A percentile compares a stretch with the other conserved stretches of the same genome.
Conservation (phyloP, 345 rosid species). For the Syzygium aqueum region DNA sequence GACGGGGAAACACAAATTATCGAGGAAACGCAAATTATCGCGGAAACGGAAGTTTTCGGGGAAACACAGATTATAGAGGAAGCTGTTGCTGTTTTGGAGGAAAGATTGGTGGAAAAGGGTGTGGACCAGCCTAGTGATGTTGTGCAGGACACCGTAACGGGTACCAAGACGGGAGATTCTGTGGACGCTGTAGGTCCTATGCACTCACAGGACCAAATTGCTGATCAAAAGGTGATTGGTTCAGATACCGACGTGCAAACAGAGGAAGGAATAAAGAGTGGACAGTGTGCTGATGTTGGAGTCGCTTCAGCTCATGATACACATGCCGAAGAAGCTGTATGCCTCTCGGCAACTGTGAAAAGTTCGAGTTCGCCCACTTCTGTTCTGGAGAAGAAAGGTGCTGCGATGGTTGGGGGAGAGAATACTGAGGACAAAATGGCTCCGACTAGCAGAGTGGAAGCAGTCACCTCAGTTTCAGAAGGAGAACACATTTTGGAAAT, state of each 20-base stretch:
- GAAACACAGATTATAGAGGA: background rate
- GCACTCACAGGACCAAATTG: background rate
- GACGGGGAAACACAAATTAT: background rate
- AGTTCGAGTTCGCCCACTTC: background rate
- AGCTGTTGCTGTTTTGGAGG: background rate
- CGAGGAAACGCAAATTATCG: background rate
- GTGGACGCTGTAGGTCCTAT: background rate
- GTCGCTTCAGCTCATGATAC: background rate
- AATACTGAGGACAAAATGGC: constrained; percentile 3
- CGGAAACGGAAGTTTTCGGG: background rate
- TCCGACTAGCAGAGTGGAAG: background rate
- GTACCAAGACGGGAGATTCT: background rate
- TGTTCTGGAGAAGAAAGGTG: background rate
- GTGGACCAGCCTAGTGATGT: background rate
- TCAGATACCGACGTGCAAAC: background rate
- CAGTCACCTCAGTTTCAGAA: constrained; percentile 1
- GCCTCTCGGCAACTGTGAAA: background rate
- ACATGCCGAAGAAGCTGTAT: background rate
- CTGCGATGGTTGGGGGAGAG: constrained; percentile 11
- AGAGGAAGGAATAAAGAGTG: background rate
- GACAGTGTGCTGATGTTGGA: background rate
- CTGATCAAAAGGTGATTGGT: background rate
- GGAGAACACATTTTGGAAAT: constrained; percentile 17
- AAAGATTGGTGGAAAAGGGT: background rate
- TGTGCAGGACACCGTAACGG: background rate